Evolutionary conservation across 495 filamentous ascomycete genomes (phyloP), one percentile per base, ranked within the genome.

Genomic region (Rostrohypoxylon terebratum): DNA sequence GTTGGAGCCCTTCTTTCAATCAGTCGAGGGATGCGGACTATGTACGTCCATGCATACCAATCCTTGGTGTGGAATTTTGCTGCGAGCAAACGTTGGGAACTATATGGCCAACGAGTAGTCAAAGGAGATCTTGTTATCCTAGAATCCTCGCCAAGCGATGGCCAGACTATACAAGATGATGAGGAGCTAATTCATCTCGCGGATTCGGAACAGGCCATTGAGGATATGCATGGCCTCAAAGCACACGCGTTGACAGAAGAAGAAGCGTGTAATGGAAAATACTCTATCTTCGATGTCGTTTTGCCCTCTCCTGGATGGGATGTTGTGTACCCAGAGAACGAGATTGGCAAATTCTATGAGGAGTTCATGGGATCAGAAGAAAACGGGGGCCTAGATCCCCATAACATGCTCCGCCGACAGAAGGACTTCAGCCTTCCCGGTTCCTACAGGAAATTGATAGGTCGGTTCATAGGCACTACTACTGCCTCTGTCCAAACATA

Each of bases 1-100:
- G 84, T 92, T 53, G 94, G 93, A 11, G 94, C 95, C 0, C 77
- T 99, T 59, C 86, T 90, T 76, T 83, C 83, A 31, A 93, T 98
- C 63, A 90, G 88, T 7, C 86, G 94, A 1, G 90, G 91, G 40
- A 84, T 97, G 80, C 89, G 92, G 14, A 85, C 93, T 38, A 98
- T 98, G 92, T 99, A 99, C 72, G 90, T 96, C 11, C 96, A 99
- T 73, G 96, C 96, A 28, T 98, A 97, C 81, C 96, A 99, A 77
- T 94, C 91, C 4, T 85, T 94, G 9, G 91, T 99, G 8, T 99
- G 94, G 94, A 99, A 99, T 81, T 83, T 85, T 63, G 93, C 90
- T 23, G 93, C 87, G 13, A 90, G 90, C 61, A 90, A 90, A 72
- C 91, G 96, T 63, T 96, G 89, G 92, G 88, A 87, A 44, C 82